Evolutionary conservation across 2,329 filamentous ascomycete genomes (phyloP), one percentile per base, ranked within the genome.

Genomic region (Phoma sp.): DNA sequence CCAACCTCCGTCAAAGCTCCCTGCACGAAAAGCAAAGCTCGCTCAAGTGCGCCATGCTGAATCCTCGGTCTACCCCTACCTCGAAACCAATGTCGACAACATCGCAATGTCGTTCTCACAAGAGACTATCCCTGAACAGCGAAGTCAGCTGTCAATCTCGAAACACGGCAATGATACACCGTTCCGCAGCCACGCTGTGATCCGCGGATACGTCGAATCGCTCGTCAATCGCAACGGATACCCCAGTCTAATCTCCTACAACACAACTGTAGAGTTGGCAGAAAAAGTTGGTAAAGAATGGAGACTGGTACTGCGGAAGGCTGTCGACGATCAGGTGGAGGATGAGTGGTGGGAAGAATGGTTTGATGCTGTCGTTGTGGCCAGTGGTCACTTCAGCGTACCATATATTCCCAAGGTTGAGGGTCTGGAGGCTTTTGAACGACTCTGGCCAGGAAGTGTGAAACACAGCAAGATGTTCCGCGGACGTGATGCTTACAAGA

Each of bases 11-110:
- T 21, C 60, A 8, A 53, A 52, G 1, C 54, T 72, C 1, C 70
- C 70, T 6, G 49, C 59, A 22, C 52, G 51, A 37, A 61, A 61
- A n/a, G 41, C 61, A 4, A 65, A 52, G 31, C 27, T 53, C 15
- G 44, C 51, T 5, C 62, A 64, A 22, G 53, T 56, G 2, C 62
- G 69, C 41, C 63, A 68, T 58, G 52, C 67, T 4, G 68, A 72
- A 33, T 69, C 69, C 2, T 68, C 70, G 0, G 61, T 88, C 17
- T 88, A 88, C 60, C 83, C 84, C 0, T 81, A 83, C 19, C 74
- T 89, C n/a, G 84, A 89, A 65, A 89, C 85, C 2, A 89, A 89
- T 59, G 82, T 89, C 38, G 81, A 84, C 58, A 76, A 77, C 6
- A 65, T 80, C 2, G 77, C 84, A 0, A 89, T 89, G 87, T 77